A percentile compares a stretch with the other conserved stretches of the same genome.
These are phyloP conservation scores for Thielaviopsis euricoi DNA, from an alignment of 2,329 filamentous ascomycete genomes.

Conservation along the genomic window DNA sequence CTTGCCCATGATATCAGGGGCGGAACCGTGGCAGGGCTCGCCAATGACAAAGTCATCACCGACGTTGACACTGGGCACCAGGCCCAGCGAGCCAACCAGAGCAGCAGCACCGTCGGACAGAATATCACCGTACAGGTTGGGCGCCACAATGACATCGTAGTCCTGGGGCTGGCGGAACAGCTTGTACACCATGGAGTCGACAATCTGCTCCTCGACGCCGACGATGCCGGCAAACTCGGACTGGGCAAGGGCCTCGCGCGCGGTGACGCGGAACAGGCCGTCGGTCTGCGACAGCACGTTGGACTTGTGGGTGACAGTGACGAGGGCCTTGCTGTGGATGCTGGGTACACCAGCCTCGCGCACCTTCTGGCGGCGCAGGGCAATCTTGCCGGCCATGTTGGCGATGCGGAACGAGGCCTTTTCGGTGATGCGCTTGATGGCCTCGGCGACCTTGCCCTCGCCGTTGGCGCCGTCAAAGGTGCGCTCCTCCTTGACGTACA, in stretches of 20 bases:
- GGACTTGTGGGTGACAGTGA: conserved; percentile 96
- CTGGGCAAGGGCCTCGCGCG: conserved; percentile 54
- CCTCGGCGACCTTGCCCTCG: conserved; percentile 74
- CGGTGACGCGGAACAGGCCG: conserved; percentile 76
- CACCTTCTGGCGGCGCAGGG: conserved; percentile 68
- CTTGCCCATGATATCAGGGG: conserved; percentile 86
- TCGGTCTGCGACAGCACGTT: conserved; percentile 96
- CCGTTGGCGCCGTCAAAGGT: conserved; percentile 56
- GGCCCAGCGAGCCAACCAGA: conserved; percentile 76
- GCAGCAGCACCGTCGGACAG: conserved; percentile 90
- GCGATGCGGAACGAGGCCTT: conserved; percentile 74
- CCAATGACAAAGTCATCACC: conserved; percentile 89
- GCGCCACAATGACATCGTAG: conserved; percentile 96
- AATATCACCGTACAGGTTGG: conserved; percentile 95
- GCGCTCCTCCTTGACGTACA: conserved; percentile 93
- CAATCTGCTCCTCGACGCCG: conserved; percentile 86
- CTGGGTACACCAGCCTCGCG: conserved; percentile 40
- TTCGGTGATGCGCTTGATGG: conserved; percentile 92
- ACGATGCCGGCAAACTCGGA: conserved; percentile 44
- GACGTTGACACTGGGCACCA: conserved; percentile 91
- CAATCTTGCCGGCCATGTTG: conserved; percentile 88
- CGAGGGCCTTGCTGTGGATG: conserved; percentile 54
- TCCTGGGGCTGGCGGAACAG: conserved; percentile 88
- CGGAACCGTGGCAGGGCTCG: conserved; percentile 92
- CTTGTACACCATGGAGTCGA: conserved; percentile 99